phyloP scores from a whole-genome alignment of 2,329 filamentous ascomycete species.

The Fusarium vanettenii region DNA sequence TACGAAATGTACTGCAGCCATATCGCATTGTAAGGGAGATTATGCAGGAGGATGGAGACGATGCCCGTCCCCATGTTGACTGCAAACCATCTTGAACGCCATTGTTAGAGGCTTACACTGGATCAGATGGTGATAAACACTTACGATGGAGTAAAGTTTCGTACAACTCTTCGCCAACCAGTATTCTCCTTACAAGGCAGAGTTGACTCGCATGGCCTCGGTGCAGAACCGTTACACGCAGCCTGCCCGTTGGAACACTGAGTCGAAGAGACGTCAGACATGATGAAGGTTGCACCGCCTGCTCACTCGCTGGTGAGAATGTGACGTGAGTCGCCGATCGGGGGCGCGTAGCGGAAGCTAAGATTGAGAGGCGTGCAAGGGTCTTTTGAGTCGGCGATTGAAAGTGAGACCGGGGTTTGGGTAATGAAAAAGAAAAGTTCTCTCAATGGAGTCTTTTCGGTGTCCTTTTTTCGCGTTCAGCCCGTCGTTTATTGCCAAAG shows the following conservation, averaged over 20 bases:
- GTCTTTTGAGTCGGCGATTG: conserved; percentile 3
- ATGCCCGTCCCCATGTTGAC: conserved; percentile 77
- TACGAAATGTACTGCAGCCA: conserved; percentile 71
- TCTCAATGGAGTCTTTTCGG: neutral
- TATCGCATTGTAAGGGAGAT: conserved; percentile 68
- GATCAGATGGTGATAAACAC: conserved; percentile 33
- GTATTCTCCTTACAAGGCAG: conserved; percentile 48
- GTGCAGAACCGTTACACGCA: conserved; percentile 12
- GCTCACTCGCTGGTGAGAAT: conserved; percentile 6
- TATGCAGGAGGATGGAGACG: conserved; percentile 70
- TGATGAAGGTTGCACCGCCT: conserved; percentile 15
- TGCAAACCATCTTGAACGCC: conserved; percentile 62
- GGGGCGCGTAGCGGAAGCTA: conserved; percentile 19
- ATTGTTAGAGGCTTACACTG: conserved; percentile 7
- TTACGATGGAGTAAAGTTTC: conserved; percentile 67
- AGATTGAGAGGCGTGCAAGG: conserved; percentile 9
- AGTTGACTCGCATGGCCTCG: conserved; percentile 23
- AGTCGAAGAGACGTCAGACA: conserved; percentile 28
- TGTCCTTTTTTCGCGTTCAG: neutral
- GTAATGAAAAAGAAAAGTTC: neutral
- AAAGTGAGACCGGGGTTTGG: neutral
- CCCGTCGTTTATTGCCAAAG: conserved; percentile 1
- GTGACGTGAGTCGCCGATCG: conserved; percentile 29
- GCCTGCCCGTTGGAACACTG: conserved; percentile 16
- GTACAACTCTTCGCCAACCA: conserved; percentile 59